Evolutionary conservation across 768 basidiomycete genomes (phyloP).

Genomic region (Amanita pseudoporphyria): DNA sequence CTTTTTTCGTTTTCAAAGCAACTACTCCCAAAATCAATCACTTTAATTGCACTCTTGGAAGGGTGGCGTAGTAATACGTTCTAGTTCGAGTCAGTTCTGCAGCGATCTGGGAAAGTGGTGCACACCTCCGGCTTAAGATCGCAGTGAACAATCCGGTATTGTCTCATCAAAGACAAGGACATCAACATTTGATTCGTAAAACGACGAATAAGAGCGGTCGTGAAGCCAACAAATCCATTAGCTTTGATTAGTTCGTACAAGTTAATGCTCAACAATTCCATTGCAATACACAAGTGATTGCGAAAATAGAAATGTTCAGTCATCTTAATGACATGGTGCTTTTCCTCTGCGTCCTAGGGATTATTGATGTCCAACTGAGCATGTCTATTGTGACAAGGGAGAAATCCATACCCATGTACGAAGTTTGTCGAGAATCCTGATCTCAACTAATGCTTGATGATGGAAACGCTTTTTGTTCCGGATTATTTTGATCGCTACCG

Average conservation of each 20-base stretch:
- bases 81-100: slow-evolving; percentile 28
- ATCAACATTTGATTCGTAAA: slow-evolving; percentile 95
- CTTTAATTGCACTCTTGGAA: slow-evolving; percentile 92
- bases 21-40: slow-evolving; percentile 98
- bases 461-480: slow-evolving; percentile 99
- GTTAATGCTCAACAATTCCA: slow-evolving; percentile 97
- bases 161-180: slow-evolving; percentile 87
- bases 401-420: slow-evolving; percentile 83
- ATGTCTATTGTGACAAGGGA: not conserved
- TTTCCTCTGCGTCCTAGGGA: slow-evolving; percentile 85
- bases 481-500: slow-evolving; percentile 99
- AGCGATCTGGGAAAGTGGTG: not conserved
- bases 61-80: slow-evolving; percentile 94
- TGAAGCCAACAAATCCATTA: slow-evolving; percentile 97
- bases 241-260: slow-evolving; percentile 99
- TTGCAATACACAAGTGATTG: slow-evolving; percentile 95
- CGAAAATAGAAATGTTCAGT: slow-evolving; percentile 98
- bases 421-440: slow-evolving; percentile 94
- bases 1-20: slow-evolving; percentile 99
- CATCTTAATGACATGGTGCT: slow-evolving; percentile 97
- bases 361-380: slow-evolving; percentile 5
- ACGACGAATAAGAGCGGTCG: slow-evolving; percentile 87
- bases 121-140: slow-evolving; percentile 96
- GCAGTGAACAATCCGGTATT: slow-evolving; percentile 97
- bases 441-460: slow-evolving; percentile 97